A percentile compares a stretch with the other conserved stretches of the same genome.
Evolutionary conservation across 306 rosid species (phyloP).

Genomic region (Erythrophleum fordii): DNA sequence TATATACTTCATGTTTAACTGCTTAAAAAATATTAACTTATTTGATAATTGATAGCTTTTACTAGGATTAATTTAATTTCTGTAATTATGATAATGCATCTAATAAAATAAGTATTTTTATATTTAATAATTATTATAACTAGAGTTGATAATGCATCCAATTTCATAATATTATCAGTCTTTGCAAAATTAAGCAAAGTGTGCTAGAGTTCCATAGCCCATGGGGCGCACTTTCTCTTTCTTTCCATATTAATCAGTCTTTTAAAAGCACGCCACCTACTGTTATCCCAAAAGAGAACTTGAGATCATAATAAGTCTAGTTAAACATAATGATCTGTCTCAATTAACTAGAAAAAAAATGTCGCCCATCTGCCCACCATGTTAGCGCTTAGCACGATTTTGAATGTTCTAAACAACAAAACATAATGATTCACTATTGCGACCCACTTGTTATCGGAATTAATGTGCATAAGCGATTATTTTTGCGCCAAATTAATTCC

Average conservation of each 20-base stretch:
- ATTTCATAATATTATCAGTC: background rate
- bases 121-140: too few species aligned
- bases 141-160: background rate
- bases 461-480: slow-evolving; percentile 59
- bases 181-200: slow-evolving; percentile 30
- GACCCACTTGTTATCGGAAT: slow-evolving; percentile 67
- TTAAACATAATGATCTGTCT: slow-evolving; percentile 62
- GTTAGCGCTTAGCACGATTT: slow-evolving; percentile 36
- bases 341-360: slow-evolving; percentile 48
- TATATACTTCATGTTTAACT: background rate
- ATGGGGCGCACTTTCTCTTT: slow-evolving; percentile 2
- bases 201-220: slow-evolving; percentile 4
- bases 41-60: background rate
- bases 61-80: too few species aligned
- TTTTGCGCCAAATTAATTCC: slow-evolving; percentile 13
- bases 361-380: slow-evolving; percentile 59
- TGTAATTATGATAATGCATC: too few species aligned
- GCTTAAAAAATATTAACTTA: background rate
- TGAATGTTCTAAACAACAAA: slow-evolving; percentile 46
- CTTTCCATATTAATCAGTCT: slow-evolving; percentile 34
- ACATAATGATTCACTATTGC: slow-evolving; percentile 56
- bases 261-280: slow-evolving; percentile 51
- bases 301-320: slow-evolving; percentile 50
- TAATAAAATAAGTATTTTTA: too few species aligned
- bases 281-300: slow-evolving; percentile 48